phyloP scores from a whole-genome alignment of 2,329 filamentous ascomycete genomes.

The Ophiostoma sp. region DNA sequence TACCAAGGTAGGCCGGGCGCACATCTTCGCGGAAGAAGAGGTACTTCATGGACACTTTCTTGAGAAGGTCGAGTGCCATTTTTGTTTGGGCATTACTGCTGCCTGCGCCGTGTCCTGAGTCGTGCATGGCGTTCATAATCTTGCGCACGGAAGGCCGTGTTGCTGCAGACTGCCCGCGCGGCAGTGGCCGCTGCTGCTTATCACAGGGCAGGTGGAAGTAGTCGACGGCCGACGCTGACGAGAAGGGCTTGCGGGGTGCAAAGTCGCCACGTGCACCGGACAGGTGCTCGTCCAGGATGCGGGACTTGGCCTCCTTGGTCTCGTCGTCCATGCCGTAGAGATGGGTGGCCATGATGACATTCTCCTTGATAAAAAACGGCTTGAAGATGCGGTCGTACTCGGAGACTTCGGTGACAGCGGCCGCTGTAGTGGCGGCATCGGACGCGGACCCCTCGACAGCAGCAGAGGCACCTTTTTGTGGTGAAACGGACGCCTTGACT shows the following conservation, averaged over 20 bases:
- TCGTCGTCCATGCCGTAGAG: conserved; percentile 54
- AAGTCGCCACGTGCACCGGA: conserved; percentile 43
- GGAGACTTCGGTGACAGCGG: conserved; percentile 32
- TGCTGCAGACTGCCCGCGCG: not conserved
- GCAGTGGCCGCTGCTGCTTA: conserved; percentile 28
- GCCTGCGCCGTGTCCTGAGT: conserved; percentile 33
- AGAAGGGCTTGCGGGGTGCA: conserved; percentile 36
- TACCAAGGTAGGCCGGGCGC: conserved; percentile 66
- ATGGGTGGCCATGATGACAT: conserved; percentile 63
- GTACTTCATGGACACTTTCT: conserved; percentile 56
- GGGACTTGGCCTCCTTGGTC: conserved; percentile 47
- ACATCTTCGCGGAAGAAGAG: conserved; percentile 60
- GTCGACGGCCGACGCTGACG: conserved; percentile 35
- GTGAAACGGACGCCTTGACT: conserved; percentile 24
- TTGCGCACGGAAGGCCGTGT: conserved; percentile 49
- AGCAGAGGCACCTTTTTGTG: conserved; percentile 28
- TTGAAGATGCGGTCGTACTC: conserved; percentile 69
- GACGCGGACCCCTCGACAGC: not conserved
- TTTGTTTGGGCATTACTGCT: conserved; percentile 34
- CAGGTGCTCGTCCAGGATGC: conserved; percentile 49
- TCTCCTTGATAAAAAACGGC: conserved; percentile 70
- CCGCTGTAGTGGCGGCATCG: not conserved
- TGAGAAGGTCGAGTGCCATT: conserved; percentile 40
- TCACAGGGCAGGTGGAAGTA: conserved; percentile 42
- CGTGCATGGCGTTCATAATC: conserved; percentile 45